These are phyloP conservation scores for Stachybotrys echinatus DNA, from an alignment of 2,329 filamentous ascomycete species.

Conservation along the genomic window DNA sequence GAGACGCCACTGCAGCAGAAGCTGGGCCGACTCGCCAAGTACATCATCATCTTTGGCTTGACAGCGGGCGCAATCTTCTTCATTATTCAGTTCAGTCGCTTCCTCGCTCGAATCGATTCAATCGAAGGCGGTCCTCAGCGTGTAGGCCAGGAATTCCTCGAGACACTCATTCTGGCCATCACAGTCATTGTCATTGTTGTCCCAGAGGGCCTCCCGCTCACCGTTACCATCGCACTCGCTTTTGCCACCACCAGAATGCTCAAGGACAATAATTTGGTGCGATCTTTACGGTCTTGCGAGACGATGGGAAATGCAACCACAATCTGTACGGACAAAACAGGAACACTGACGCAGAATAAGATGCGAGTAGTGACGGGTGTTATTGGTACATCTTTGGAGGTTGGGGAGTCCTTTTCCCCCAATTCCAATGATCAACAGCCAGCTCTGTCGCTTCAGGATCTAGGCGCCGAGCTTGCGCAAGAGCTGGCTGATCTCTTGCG, in stretches of 20 bases:
- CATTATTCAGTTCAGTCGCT: constrained; percentile 33
- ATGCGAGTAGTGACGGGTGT: constrained; percentile 57
- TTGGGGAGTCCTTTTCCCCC: too few relatives aligned
- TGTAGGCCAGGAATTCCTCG: constrained; percentile 53
- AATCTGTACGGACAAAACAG: constrained; percentile 62
- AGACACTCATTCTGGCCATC: constrained; percentile 53
- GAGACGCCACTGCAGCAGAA: constrained; percentile 75
- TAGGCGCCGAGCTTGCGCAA: too few relatives aligned
- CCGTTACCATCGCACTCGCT: constrained; percentile 56
- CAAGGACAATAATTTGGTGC: constrained; percentile 57
- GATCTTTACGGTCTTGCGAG: constrained; percentile 53
- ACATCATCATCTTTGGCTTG: constrained; percentile 50
- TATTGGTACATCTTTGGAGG: too few relatives aligned
- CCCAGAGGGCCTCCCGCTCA: constrained; percentile 55
- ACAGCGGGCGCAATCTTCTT: constrained; percentile 37
- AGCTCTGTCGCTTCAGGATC: too few relatives aligned
- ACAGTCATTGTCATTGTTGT: constrained; percentile 56
- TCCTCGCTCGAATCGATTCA: constrained; percentile 23
- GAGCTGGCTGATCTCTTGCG: too few relatives aligned
- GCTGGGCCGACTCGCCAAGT: constrained; percentile 70
- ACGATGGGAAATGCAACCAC: constrained; percentile 61
- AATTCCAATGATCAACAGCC: too few relatives aligned
- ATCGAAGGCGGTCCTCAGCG: constrained; percentile 35
- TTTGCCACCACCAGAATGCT: constrained; percentile 60
- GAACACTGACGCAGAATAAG: constrained; percentile 59